Evolutionary conservation across 371 early-diverging fungal genomes (phyloP).

Genomic region (Rhizopus sp.): DNA sequence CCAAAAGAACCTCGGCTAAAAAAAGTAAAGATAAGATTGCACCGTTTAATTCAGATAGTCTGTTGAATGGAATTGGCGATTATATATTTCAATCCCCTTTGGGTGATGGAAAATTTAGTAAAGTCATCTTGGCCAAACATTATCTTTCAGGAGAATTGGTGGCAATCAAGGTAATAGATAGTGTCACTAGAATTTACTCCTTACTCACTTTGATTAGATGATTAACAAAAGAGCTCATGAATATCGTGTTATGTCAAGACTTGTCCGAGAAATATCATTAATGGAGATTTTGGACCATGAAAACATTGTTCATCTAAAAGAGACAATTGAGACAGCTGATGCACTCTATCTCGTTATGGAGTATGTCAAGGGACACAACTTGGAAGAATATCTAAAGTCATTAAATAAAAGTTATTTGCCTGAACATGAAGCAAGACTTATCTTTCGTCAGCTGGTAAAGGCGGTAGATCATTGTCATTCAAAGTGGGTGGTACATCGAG

Average conservation of each 20-base stretch:
- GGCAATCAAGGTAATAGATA: conserved; percentile 54
- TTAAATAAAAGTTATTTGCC: conserved; percentile 44
- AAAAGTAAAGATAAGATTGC: conserved; percentile 14
- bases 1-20: background rate
- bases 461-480: conserved; percentile 77
- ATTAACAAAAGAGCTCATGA: conserved; percentile 85
- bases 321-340: conserved; percentile 87
- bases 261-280: conserved; percentile 86
- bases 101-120: conserved; percentile 89
- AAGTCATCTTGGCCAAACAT: conserved; percentile 85
- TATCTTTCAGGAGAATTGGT: conserved; percentile 61
- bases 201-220: conserved; percentile 40
- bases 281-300: conserved; percentile 86
- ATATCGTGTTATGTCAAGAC: conserved; percentile 75
- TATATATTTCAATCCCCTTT: conserved; percentile 78
- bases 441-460: conserved; percentile 71
- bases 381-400: conserved; percentile 59
- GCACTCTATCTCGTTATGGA: conserved; percentile 77
- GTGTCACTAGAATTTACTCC: background rate
- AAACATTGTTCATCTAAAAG: conserved; percentile 87
- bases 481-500: conserved; percentile 76
- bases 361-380: conserved; percentile 57
- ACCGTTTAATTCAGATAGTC: conserved; percentile 60
- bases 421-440: conserved; percentile 66
- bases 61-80: conserved; percentile 67